A percentile compares a stretch with the other conserved stretches of the same genome.
Evolutionary conservation across 1,139 yeast species (phyloP).

Genomic region (Hemisphaericaspora subhashii): DNA sequence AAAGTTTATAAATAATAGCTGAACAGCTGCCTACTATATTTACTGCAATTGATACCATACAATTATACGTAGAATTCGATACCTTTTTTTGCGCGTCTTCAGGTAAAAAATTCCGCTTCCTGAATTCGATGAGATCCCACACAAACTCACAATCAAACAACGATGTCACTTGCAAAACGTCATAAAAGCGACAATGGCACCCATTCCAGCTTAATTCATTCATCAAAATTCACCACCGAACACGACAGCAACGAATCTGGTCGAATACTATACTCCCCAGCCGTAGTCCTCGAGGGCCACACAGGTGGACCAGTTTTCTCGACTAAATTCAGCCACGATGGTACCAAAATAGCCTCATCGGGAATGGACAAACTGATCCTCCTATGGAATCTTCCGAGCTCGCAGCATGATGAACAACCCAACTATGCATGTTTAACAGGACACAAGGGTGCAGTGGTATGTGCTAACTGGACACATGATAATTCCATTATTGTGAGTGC

Average conservation of each 20-base stretch:
- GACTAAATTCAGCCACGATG: slow-evolving; percentile 43
- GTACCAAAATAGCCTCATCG: slow-evolving; percentile 49
- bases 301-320: slow-evolving; percentile 44
- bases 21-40: too few species aligned
- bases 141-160: neutral
- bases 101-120: neutral
- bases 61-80: too few species aligned
- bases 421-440: slow-evolving; percentile 44
- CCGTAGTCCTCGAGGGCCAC: slow-evolving; percentile 37
- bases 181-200: neutral
- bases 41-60: too few species aligned
- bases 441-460: slow-evolving; percentile 54
- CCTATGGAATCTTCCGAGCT: slow-evolving; percentile 45
- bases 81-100: neutral
- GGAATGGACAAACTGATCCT: slow-evolving; percentile 50
- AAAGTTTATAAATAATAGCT: too few species aligned
- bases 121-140: neutral
- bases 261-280: slow-evolving; percentile 6
- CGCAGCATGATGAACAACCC: slow-evolving; percentile 21
- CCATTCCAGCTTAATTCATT: neutral
- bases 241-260: neutral
- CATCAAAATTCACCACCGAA: neutral
- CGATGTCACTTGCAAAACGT: slow-evolving; percentile 1
- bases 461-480: slow-evolving; percentile 46
- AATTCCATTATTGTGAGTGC: slow-evolving; percentile 37